Base-by-base conservation (phyloP, 179 eudicot genomes). In the Camellia oleifera region DNA sequence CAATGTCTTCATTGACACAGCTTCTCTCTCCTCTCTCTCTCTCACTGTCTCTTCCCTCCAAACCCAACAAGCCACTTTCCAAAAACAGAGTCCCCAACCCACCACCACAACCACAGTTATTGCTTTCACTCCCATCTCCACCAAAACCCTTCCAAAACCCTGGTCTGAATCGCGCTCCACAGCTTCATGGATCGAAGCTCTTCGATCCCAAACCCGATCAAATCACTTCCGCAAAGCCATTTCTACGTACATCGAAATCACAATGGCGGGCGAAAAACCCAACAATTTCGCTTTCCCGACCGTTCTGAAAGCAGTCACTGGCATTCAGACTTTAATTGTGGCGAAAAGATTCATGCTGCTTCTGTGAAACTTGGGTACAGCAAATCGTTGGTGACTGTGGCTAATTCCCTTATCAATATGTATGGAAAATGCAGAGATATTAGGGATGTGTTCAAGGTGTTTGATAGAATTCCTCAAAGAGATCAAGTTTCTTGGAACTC, bases 401-500 rank as follows among this genome's bases (percentile, higher is more conserved):
- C 87, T 18, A 94, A 94, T 75, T 86, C 97, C 15, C 83, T 94
- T 32, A 69, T 94, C 68, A 80, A 87, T 70, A 73, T 92, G 81
- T 92, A 92, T 57, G 92, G 86, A 64, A 83, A 78, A 75, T 91
- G 94, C 75, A 92, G 92, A 40, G 86, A 78, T 48, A 79, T 85
- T 45, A 82, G 75, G 7, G 86, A 88, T 78, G 94, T 90, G 0
- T 73, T 84, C 82, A 84, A 82, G 83, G 87, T 95, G 87, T 93
- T 95, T 84, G 98, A 91, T 12, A 87, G 88, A 83, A 91, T 92
- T 73, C 81, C 82, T 78, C 77, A 85, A 7, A 90, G 82, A 79
- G 97, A 93, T 82, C 91, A 88, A 80, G 98, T 95, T 69, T 88
- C 87, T 80, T 94, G 97, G 98, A 94, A 94, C 78, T 88, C 98